Evolutionary conservation across 2,329 filamentous ascomycete species (phyloP).

Genomic region (Nemania diffusa): DNA sequence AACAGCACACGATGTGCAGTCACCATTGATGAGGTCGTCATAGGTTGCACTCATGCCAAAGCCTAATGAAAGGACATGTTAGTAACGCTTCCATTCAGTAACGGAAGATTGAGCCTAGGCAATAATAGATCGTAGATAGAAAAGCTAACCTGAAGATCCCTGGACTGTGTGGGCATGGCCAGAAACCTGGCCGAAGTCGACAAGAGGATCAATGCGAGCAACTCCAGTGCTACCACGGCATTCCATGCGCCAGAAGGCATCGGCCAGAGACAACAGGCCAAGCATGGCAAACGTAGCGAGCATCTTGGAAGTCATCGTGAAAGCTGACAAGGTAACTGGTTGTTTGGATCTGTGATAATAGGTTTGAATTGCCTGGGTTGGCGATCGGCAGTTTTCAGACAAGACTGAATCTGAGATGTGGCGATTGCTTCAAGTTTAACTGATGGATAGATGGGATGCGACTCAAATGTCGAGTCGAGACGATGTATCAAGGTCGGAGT

Average conservation of each 20-base stretch:
- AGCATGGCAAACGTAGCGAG: slow-evolving; percentile 46
- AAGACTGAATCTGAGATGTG: neutral
- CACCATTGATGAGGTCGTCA: slow-evolving; percentile 65
- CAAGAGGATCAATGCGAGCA: slow-evolving; percentile 80
- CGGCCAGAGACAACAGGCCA: slow-evolving; percentile 52
- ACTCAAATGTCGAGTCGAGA: neutral
- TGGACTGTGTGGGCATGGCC: slow-evolving; percentile 79
- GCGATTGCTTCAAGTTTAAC: neutral
- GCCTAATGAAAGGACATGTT: slow-evolving; percentile 56
- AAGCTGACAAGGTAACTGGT: neutral
- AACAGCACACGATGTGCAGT: slow-evolving; percentile 85
- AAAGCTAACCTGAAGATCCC: slow-evolving; percentile 76
- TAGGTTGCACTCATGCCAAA: slow-evolving; percentile 70
- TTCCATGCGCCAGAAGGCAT: slow-evolving; percentile 91
- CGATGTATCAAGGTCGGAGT: slow-evolving; percentile 6
- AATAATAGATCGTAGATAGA: neutral
- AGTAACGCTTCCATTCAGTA: neutral
- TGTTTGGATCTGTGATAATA: neutral
- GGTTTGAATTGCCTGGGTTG: neutral
- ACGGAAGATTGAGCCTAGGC: neutral
- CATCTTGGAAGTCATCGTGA: slow-evolving; percentile 41
- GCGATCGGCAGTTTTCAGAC: neutral
- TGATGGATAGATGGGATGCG: neutral
- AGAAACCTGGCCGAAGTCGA: slow-evolving; percentile 68
- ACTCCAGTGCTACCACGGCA: slow-evolving; percentile 77